Evolutionary conservation across 1,284 basidiomycete species (phyloP), one percentile per base, ranked within the genome.

Genomic region (Cystobasidiaceae sp.): DNA sequence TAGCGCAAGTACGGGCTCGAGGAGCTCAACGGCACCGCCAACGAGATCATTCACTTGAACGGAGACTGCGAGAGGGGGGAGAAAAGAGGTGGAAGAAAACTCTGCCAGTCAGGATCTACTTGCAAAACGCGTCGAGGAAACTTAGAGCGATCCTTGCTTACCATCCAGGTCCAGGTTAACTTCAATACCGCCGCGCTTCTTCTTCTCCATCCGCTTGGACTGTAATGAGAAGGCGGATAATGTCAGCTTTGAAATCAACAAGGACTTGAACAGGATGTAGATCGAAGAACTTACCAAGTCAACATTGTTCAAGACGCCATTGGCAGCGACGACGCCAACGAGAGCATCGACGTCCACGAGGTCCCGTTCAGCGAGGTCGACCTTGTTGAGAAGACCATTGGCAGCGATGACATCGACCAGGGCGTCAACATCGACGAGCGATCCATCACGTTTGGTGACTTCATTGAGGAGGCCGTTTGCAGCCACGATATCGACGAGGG

Each of bases 341-440:
- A n/a, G 37, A 15, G 13, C 33, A 19, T 41, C 37, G 9, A 56
- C 17, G 19, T 56, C 54, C 19, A 44, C 39, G 54, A 44, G 2
- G 45, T 19, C 11, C 8, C 45, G 11, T 48, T 15, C 23, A 25
- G 28, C 41, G 54, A 44, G 13, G 23, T 56, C 30, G n/a, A 30
- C 30, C 13, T 33, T 51, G 49, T 51, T 33, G 19, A 51, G 23
- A 33, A 56, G 8, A 48, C 45, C 45, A 19, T 48, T 56, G 21
- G 41, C 27, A 2, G 33, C 54, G 34, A 43, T 37, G 3, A 56
- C 34, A 44, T 30, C 21, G 4, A 33, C 28, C 15, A 30, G 28
- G 2, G 41, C 54, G 21, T 56, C 54, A 43, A 44, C 39, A 23
- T 56, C 54, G 54, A 56, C 15, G 37, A 56, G 54, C 4, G 54